Evolutionary conservation across 805 yeast species (phyloP), one percentile per base, ranked within the genome.

Genomic region (Scheffersomyces lignosus): DNA sequence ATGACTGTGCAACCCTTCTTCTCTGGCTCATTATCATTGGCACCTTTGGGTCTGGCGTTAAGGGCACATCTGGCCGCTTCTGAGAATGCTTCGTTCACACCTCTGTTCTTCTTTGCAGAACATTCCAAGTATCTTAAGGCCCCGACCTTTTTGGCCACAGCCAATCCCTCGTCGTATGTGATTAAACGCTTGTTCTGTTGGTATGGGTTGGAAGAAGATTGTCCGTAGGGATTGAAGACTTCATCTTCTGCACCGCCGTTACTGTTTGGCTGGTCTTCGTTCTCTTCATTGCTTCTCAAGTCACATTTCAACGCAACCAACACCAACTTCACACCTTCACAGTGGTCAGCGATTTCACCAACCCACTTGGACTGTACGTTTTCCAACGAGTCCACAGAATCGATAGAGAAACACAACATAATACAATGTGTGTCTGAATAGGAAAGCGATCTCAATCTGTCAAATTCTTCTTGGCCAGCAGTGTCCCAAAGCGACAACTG

Each of bases 401-500:
- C 99, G 38, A 91, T 89, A 30, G 96, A 80, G 59, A 91, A 91
- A 68, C 99, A 93, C 40, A 91, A 77, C 90, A 91, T 93, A 52
- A 93, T 90, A 53, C 96, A 87, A 64, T 91, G 97, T 3, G 99
- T 93, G 62, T 93, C 98, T 18, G 90, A 82, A 62, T 93, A 93
- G 33, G 95, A 85, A 43, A 91, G 72, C 1, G 97, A 87, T 60
- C 99, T 78, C 60, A 91, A 74, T 45, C 97, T 77, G 62, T 91
- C 99, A 52, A 91, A 91, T 66, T 91, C 99, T 66, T 91, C 99
- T 70, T 91, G 99, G 5, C 99, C 99, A 1, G 99, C 99, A 4
- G 99, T 91, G 60, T 91, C 99, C 99, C 99, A 93, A 37, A 91
- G 70, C 12, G 96, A 89, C 39, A 91, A 69, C 55, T 90, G 95